Conservation (phyloP, 2,329 filamentous ascomycete species). For the Trichoderma atrobrunneum region DNA sequence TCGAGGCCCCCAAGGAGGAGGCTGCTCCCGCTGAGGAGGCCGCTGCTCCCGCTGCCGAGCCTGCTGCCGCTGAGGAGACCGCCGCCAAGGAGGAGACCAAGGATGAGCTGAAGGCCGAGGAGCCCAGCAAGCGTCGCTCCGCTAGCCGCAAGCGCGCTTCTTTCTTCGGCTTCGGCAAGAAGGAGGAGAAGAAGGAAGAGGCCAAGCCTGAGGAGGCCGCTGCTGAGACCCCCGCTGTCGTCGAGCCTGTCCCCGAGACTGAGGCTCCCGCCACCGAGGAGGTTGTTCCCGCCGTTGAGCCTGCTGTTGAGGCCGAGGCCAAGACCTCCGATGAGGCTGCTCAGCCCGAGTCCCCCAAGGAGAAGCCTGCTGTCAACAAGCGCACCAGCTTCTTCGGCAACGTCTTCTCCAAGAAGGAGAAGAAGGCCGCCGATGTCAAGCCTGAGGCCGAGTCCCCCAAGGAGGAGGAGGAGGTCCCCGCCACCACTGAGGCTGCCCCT, state of each 20-base stretch:
- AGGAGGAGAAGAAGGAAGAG: slow-evolving; percentile 47
- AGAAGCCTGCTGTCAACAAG: slow-evolving; percentile 52
- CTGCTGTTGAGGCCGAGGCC: slow-evolving; percentile 30
- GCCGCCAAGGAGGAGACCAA: slow-evolving; percentile 36
- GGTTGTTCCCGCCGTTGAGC: slow-evolving; percentile 30
- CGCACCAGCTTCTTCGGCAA: slow-evolving; percentile 56
- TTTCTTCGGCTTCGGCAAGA: slow-evolving; percentile 62
- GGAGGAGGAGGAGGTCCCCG: slow-evolving; percentile 39
- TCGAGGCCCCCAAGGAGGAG: slow-evolving; percentile 27
- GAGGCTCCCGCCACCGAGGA: slow-evolving; percentile 37
- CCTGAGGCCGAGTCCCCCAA: slow-evolving; percentile 41
- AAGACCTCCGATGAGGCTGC: slow-evolving; percentile 39
- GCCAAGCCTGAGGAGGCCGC: slow-evolving; percentile 31
- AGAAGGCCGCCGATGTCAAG: slow-evolving; percentile 56
- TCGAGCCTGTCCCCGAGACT: slow-evolving; percentile 37
- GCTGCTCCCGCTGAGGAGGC: slow-evolving; percentile 31
- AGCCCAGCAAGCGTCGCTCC: slow-evolving; percentile 55
- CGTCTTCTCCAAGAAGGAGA: slow-evolving; percentile 54
- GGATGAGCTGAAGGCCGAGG: slow-evolving; percentile 54
- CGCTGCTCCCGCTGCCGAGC: slow-evolving; percentile 34
- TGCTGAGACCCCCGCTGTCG: slow-evolving; percentile 35
- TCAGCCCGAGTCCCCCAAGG: slow-evolving; percentile 42
- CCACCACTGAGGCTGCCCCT: slow-evolving; percentile 52
- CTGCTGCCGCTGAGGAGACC: slow-evolving; percentile 39
- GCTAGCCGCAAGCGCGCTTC: slow-evolving; percentile 64